Percentiles rank a stretch among this genome's conserved stretches.
Evolutionary conservation across 2,329 filamentous ascomycete genomes (phyloP).

Genomic region (Cadophora gregata): DNA sequence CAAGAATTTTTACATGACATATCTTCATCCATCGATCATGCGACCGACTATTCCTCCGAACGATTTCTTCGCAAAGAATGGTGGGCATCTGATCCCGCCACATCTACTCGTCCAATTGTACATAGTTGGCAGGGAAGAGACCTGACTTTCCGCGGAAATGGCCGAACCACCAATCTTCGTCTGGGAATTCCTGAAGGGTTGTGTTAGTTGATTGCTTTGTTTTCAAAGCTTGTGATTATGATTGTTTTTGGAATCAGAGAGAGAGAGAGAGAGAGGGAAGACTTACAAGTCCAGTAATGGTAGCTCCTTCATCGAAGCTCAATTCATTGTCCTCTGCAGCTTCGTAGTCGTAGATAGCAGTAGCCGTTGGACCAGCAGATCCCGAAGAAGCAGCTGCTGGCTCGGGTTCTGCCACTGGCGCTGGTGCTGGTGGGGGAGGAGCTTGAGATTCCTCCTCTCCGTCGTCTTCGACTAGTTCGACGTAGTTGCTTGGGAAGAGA

Average conservation of each 20-base stretch:
- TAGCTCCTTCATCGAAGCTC: conserved; percentile 89
- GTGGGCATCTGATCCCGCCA: neutral
- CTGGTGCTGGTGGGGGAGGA: conserved; percentile 37
- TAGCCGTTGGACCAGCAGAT: conserved; percentile 67
- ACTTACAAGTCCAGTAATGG: conserved; percentile 77
- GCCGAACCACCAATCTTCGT: conserved; percentile 99
- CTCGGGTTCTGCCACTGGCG: conserved; percentile 49
- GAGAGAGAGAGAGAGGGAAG: neutral
- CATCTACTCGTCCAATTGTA: conserved; percentile 56
- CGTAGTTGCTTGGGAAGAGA: conserved; percentile 96
- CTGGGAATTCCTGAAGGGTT: conserved; percentile 78
- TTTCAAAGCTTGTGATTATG: neutral
- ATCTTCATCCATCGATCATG: neutral
- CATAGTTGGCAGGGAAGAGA: conserved; percentile 81
- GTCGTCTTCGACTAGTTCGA: conserved; percentile 78
- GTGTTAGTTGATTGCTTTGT: conserved; percentile 23
- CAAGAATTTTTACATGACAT: conserved; percentile 11
- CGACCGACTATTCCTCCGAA: neutral
- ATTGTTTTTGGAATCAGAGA: neutral
- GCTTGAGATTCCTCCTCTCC: conserved; percentile 46
- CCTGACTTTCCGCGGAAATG: conserved; percentile 80
- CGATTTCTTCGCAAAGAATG: neutral
- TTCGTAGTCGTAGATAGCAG: conserved; percentile 93
- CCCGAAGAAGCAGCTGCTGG: conserved; percentile 46
- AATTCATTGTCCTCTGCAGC: conserved; percentile 90